phyloP scores from a whole-genome alignment of 371 early-diverging fungal genomes.

The Zychaea mexicana region DNA sequence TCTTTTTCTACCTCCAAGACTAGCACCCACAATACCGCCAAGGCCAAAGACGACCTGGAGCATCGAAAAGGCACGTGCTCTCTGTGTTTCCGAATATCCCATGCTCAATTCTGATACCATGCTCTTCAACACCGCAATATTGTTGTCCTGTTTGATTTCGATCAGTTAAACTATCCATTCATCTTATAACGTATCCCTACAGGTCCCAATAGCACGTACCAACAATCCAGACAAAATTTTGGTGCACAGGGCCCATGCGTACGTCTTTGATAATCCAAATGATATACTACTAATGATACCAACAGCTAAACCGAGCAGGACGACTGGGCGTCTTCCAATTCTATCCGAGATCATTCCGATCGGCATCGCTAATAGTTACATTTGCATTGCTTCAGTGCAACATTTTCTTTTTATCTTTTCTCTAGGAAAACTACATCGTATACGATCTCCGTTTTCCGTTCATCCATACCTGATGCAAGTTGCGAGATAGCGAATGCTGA shows the following conservation, averaged over 20 bases:
- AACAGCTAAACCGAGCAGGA: slow-evolving; percentile 78
- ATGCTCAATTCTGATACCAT: slow-evolving; percentile 86
- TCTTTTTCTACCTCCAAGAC: slow-evolving; percentile 65
- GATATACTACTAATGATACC: slow-evolving; percentile 65
- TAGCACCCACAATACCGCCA: slow-evolving; percentile 68
- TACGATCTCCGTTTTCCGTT: slow-evolving; percentile 3
- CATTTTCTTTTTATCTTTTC: too few species aligned
- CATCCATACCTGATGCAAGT: slow-evolving; percentile 55
- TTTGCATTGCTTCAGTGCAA: too few species aligned
- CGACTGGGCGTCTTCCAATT: slow-evolving; percentile 72
- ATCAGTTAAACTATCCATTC: neutral
- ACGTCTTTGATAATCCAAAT: slow-evolving; percentile 77
- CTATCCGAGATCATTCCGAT: slow-evolving; percentile 75
- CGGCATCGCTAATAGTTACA: slow-evolving; percentile 29
- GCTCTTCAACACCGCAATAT: slow-evolving; percentile 85
- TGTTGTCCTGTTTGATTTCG: slow-evolving; percentile 65
- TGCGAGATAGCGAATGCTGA: slow-evolving; percentile 69
- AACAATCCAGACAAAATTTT: slow-evolving; percentile 76
- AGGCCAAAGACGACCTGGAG: slow-evolving; percentile 59
- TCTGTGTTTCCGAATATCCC: slow-evolving; percentile 32
- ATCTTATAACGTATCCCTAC: neutral
- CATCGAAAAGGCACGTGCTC: slow-evolving; percentile 57
- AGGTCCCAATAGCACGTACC: slow-evolving; percentile 10
- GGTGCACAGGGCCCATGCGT: slow-evolving; percentile 66
- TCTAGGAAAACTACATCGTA: neutral